Conservation (phyloP, 208 protist genomes). For the Angomonas deanei region DNA sequence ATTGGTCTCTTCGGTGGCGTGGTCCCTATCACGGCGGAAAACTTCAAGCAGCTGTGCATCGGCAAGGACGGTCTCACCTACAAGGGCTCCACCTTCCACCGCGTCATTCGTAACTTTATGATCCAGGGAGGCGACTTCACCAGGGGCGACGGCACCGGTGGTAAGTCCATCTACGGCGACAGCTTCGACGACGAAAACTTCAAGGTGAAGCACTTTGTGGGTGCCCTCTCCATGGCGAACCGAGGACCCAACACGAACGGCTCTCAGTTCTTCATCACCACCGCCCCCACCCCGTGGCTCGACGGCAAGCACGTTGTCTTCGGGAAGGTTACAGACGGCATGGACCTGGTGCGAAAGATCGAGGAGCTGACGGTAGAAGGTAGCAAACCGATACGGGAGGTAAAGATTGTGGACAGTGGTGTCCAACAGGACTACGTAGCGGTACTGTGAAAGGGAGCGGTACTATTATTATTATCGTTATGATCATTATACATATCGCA, state of each 20-base stretch:
- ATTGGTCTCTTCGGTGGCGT: conserved; percentile 47
- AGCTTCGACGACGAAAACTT: conserved; percentile 55
- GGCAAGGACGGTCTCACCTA: conserved; percentile 47
- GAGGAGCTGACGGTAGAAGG: too few species aligned
- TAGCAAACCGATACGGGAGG: too few species aligned
- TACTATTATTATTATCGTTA: conserved; percentile 8
- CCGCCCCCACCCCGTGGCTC: conserved; percentile 68
- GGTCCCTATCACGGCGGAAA: conserved; percentile 54
- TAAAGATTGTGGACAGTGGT: too few species aligned
- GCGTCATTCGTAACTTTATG: conserved; percentile 50
- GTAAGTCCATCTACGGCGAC: conserved; percentile 55
- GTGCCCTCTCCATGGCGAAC: conserved; percentile 90
- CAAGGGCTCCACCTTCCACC: conserved; percentile 39
- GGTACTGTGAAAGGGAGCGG: too few species aligned
- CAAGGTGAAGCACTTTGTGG: conserved; percentile 47
- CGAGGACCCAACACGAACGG: conserved; percentile 91
- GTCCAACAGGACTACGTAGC: too few species aligned
- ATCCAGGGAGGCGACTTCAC: conserved; percentile 61
- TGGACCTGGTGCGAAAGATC: conserved; percentile 79
- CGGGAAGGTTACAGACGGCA: conserved; percentile 88
- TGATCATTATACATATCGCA: too few species aligned
- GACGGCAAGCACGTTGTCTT: conserved; percentile 97
- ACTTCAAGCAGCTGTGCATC: conserved; percentile 55
- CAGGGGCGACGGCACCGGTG: conserved; percentile 38
- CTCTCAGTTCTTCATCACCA: conserved; percentile 92